Base-by-base conservation (phyloP, 2,329 filamentous ascomycete genomes). In the Periconia digitata region DNA sequence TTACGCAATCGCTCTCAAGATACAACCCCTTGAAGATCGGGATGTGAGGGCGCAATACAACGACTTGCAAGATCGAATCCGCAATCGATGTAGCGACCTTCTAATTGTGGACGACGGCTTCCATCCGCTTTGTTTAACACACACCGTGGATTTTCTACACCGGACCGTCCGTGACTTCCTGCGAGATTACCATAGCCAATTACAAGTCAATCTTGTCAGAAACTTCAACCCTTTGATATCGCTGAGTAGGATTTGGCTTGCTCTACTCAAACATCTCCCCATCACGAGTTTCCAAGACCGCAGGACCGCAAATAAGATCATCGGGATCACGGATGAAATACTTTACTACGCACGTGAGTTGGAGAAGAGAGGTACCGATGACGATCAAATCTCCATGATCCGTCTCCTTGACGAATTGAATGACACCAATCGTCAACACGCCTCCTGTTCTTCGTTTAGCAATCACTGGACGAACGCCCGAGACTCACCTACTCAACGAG, bases 91-190 rank as follows among this genome's bases (percentile, higher is more conserved):
- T n/a, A 43, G 54, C 6, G 59, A 62, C 16, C 49, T 62, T 3
- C 49, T 62, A 2, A 42, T 56, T 15, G 49, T 60, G 4, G 48
- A 53, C 20, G 22, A 39, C 16, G 8, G 39, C 17, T 34, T 44
- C n/a, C 46, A 56, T 36, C 46, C 54, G 3, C 3, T 38, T 3
- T 52, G 49, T 35, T n/a, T 53, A 12, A 47, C 44, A n/a, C 41
- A 29, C 20, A 35, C 20, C 15, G 48, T 58, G 4, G 50, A 49
- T 21, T 60, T 56, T 27, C 46, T 60, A 6, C 56, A 60, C 44
- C 51, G 55, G 8, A 60, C 56, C 0, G 56, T 60, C 3, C 43
- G 44, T 16, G 55, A 60, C 38, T 59, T 59, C 24, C 36, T 58
- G 15, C 23, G 51, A 16, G 44, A 44, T 1, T 53, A 54, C 40